phyloP scores from a whole-genome alignment of 2,329 filamentous ascomycete genomes.

The Purpureocillium lavendulum region DNA sequence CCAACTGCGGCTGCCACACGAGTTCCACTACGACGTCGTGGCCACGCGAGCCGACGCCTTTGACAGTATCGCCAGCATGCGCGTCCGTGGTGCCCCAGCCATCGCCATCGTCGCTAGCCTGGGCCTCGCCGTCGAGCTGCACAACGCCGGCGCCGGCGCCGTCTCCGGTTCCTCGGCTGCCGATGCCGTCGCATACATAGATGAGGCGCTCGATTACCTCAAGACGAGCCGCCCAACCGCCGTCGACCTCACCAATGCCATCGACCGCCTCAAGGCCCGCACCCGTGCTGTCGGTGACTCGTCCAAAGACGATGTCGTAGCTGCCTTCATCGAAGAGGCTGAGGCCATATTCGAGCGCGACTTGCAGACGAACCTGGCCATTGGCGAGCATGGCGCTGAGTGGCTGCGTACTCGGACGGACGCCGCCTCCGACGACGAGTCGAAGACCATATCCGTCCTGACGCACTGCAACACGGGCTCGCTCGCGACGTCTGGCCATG shows the following conservation, averaged over 20 bases:
- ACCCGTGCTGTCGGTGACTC: constrained; percentile 37
- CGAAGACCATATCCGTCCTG: constrained; percentile 62
- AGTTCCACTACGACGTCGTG: constrained; percentile 69
- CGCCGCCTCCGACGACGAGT: constrained; percentile 31
- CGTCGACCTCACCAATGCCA: constrained; percentile 89
- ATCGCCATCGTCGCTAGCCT: constrained; percentile 97
- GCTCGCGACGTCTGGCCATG: constrained; percentile 94
- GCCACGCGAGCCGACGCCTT: constrained; percentile 67
- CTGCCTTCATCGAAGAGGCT: constrained; percentile 68
- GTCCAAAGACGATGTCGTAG: constrained; percentile 43
- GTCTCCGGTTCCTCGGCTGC: constrained; percentile 32
- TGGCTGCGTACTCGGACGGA: constrained; percentile 64
- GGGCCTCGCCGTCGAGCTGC: constrained; percentile 76
- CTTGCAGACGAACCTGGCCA: constrained; percentile 76
- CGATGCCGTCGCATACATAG: constrained; percentile 63
- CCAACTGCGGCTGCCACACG: constrained; percentile 74
- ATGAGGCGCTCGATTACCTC: constrained; percentile 73
- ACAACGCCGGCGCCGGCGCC: constrained; percentile 38
- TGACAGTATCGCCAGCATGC: constrained; percentile 75
- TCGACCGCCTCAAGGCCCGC: constrained; percentile 63
- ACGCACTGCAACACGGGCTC: constrained; percentile 99
- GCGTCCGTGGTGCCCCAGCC: constrained; percentile 73
- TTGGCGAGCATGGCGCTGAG: constrained; percentile 72
- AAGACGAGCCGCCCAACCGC: constrained; percentile 87
- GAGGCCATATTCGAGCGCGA: constrained; percentile 85